Evolutionary conservation across 495 filamentous ascomycete genomes (phyloP).

Genomic region (Astrocystis sublimbata): DNA sequence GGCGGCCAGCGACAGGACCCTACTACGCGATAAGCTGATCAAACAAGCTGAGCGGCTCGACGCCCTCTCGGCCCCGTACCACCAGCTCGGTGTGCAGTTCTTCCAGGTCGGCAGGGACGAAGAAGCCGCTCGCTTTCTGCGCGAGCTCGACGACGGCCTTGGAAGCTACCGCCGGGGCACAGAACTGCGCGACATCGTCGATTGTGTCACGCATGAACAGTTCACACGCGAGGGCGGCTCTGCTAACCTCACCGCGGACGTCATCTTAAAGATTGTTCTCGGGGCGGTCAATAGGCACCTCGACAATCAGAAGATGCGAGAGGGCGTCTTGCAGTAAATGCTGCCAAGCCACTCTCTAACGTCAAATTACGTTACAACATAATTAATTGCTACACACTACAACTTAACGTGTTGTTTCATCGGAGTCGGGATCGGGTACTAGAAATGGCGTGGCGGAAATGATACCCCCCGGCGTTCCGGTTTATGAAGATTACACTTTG

Average conservation of each 20-base stretch:
- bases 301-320: conserved; percentile 41
- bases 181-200: conserved; percentile 83
- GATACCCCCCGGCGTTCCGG: not conserved
- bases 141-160: conserved; percentile 77
- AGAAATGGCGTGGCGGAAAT: not conserved
- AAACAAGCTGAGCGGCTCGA: conserved; percentile 70
- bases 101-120: conserved; percentile 87
- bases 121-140: conserved; percentile 61
- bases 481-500: not conserved
- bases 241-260: conserved; percentile 51
- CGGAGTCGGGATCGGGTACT: not conserved
- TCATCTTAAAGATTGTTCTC: conserved; percentile 80
- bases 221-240: conserved; percentile 35
- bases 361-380: not conserved
- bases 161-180: conserved; percentile 41
- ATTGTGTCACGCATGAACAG: conserved; percentile 78
- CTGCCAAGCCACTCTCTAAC: not conserved
- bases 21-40: conserved; percentile 63
- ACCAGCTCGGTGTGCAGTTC: conserved; percentile 95
- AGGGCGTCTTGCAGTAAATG: conserved; percentile 3
- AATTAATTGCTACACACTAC: too few relatives aligned
- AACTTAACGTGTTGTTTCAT: not conserved
- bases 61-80: conserved; percentile 66
- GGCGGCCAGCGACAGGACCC: conserved; percentile 71
- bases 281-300: conserved; percentile 68